phyloP scores from a whole-genome alignment of 2,329 filamentous ascomycete genomes.

The Orbilia quercus region DNA sequence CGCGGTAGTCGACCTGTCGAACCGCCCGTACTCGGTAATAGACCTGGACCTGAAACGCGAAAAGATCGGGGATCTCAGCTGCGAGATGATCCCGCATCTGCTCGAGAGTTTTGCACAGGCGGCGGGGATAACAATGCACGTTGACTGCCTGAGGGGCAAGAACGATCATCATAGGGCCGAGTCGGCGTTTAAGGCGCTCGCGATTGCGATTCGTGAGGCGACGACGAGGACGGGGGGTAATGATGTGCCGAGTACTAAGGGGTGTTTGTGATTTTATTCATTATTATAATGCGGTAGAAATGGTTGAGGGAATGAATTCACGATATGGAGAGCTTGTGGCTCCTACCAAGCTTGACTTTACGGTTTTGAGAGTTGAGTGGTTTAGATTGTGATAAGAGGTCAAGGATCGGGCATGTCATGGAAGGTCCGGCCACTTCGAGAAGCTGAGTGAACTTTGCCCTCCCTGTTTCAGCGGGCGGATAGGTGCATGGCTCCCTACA shows the following conservation, averaged over 20 bases:
- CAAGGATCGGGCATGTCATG: slow-evolving; percentile 13
- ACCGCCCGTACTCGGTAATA: slow-evolving; percentile 85
- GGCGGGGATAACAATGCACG: slow-evolving; percentile 90
- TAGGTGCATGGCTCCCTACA: slow-evolving; percentile 40
- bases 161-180: slow-evolving; percentile 98
- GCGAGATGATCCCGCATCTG: slow-evolving; percentile 97
- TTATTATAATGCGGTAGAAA: too few relatives aligned
- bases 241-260: slow-evolving; percentile 79
- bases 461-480: slow-evolving; percentile 19
- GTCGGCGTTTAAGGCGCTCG: slow-evolving; percentile 96
- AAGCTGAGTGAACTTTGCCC: slow-evolving; percentile 17
- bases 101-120: slow-evolving; percentile 92
- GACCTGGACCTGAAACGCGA: slow-evolving; percentile 87
- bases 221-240: slow-evolving; percentile 79
- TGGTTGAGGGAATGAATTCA: background rate
- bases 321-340: too few relatives aligned
- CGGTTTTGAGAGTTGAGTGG: background rate
- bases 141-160: slow-evolving; percentile 87
- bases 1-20: slow-evolving; percentile 93
- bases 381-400: background rate
- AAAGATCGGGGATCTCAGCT: slow-evolving; percentile 91
- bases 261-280: slow-evolving; percentile 28
- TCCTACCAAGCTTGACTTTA: background rate
- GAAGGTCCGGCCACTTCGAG: slow-evolving; percentile 31
- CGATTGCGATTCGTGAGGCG: slow-evolving; percentile 83